Percentiles rank a stretch among this genome's conserved stretches.
Conservation (phyloP, 129 eudicot species). For the Artemisia tridentata region DNA sequence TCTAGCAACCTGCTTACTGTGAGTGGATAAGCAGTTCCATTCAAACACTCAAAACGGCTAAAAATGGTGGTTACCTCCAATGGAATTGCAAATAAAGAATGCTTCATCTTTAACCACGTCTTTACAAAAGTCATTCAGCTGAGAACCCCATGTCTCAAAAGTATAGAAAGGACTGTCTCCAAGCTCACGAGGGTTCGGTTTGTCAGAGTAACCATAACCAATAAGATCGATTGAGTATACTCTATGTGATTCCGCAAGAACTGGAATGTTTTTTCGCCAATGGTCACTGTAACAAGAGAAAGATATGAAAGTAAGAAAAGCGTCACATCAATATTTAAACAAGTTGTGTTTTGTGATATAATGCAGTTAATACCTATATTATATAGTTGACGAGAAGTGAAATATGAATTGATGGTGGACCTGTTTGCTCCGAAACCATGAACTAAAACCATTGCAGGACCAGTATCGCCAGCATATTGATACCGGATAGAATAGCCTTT, state of each 20-base stretch:
- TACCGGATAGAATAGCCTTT: conserved; percentile 91
- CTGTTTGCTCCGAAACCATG: conserved; percentile 99
- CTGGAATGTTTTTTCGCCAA: conserved; percentile 90
- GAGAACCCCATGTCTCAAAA: conserved; percentile 94
- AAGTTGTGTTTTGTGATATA: conserved; percentile 18
- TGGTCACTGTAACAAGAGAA: conserved; percentile 61
- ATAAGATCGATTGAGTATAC: conserved; percentile 88
- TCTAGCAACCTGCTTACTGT: no score
- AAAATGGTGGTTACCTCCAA: conserved; percentile 60
- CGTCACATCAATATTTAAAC: neutral
- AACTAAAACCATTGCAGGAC: conserved; percentile 79
- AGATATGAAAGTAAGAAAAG: conserved; percentile 6
- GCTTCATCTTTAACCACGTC: conserved; percentile 72
- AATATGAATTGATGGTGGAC: conserved; percentile 66
- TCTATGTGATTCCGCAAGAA: conserved; percentile 74
- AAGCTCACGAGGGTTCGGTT: conserved; percentile 84
- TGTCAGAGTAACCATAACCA: conserved; percentile 98
- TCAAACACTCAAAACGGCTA: no score
- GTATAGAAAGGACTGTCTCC: conserved; percentile 66
- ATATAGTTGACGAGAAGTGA: conserved; percentile 53
- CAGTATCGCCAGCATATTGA: conserved; percentile 70
- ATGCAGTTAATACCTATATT: conserved; percentile 56
- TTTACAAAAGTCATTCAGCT: conserved; percentile 77
- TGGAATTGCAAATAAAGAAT: conserved; percentile 93
- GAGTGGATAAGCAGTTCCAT: neutral